A percentile compares a stretch with the other conserved stretches of the same genome.
phyloP scores from a whole-genome alignment of 192 early-diverging fungal genomes.

The Coemansia sp. region DNA sequence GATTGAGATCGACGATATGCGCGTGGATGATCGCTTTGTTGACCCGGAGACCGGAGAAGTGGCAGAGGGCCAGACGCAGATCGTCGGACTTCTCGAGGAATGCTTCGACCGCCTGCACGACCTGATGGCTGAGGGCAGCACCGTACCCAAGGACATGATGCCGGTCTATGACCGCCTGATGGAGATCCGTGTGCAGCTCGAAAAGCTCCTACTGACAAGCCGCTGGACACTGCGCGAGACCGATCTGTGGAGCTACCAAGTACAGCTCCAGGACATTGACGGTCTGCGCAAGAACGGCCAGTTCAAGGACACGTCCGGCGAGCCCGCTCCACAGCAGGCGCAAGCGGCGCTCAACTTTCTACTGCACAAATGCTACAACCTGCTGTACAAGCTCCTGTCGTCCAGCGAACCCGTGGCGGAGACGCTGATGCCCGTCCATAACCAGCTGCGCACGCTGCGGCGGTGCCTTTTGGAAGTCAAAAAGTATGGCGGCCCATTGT shows the following conservation, averaged over 20 bases:
- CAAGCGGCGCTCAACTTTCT: constrained; percentile 77
- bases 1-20: constrained; percentile 73
- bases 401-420: constrained; percentile 80
- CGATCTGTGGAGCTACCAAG: constrained; percentile 74
- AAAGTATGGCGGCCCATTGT: constrained; percentile 77
- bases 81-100: constrained; percentile 77
- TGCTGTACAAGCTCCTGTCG: constrained; percentile 79
- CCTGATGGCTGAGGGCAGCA: constrained; percentile 66
- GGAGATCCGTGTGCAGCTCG: constrained; percentile 73
- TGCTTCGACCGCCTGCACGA: constrained; percentile 84
- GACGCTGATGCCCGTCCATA: constrained; percentile 79
- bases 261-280: constrained; percentile 80
- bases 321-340: constrained; percentile 60
- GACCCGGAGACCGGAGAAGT: constrained; percentile 62
- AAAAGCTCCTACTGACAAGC: constrained; percentile 71
- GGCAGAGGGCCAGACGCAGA: constrained; percentile 80
- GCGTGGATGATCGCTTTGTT: constrained; percentile 81
- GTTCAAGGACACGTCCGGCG: constrained; percentile 70
- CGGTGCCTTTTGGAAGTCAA: constrained; percentile 75
- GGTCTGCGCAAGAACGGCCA: constrained; percentile 81
- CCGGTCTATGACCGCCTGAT: constrained; percentile 63
- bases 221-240: constrained; percentile 80
- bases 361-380: constrained; percentile 80
- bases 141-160: constrained; percentile 62
- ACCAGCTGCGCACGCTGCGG: constrained; percentile 79